A percentile compares a stretch with the other conserved stretches of the same genome.
phyloP scores from a whole-genome alignment of 768 basidiomycete genomes.

The Amanita fuliginea region DNA sequence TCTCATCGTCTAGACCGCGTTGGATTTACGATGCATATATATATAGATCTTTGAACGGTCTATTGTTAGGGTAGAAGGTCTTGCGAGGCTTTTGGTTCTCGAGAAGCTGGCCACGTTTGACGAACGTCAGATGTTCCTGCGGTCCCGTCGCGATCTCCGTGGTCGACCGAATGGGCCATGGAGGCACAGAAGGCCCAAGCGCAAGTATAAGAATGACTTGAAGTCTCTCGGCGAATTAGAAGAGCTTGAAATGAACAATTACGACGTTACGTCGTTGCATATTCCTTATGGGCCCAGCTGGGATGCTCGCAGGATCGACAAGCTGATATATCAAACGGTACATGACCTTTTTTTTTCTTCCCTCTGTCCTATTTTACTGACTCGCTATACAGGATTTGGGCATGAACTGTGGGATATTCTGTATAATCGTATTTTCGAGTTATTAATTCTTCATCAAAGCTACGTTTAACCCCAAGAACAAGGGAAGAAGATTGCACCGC shows the following conservation, averaged over 20 bases:
- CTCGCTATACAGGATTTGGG: constrained; percentile 3
- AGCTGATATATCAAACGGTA: constrained; percentile 46
- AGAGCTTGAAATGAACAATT: constrained; percentile 44
- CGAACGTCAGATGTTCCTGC: constrained; percentile 33
- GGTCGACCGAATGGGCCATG: constrained; percentile 29
- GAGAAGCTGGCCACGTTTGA: constrained; percentile 41
- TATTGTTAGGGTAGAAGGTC: constrained; percentile 43
- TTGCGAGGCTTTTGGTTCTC: constrained; percentile 50
- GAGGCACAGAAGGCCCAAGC: constrained; percentile 20
- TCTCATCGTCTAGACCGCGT: background rate
- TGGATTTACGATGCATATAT: background rate
- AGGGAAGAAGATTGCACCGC: constrained; percentile 4
- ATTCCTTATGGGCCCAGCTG: constrained; percentile 55
- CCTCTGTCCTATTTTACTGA: background rate
- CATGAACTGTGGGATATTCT: constrained; percentile 5
- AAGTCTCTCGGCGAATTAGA: constrained; percentile 30
- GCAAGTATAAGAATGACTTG: constrained; percentile 43
- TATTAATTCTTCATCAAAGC: background rate
- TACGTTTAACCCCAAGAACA: constrained; percentile 9
- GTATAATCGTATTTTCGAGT: background rate
- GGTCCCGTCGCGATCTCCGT: constrained; percentile 36
- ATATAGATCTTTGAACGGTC: constrained; percentile 55
- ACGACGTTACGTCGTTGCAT: constrained; percentile 42
- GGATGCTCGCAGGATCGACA: constrained; percentile 45
- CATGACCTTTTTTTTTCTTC: constrained; percentile 11